Conservation (phyloP, 2,329 filamentous ascomycete species). For the Ascochyta rabiei region DNA sequence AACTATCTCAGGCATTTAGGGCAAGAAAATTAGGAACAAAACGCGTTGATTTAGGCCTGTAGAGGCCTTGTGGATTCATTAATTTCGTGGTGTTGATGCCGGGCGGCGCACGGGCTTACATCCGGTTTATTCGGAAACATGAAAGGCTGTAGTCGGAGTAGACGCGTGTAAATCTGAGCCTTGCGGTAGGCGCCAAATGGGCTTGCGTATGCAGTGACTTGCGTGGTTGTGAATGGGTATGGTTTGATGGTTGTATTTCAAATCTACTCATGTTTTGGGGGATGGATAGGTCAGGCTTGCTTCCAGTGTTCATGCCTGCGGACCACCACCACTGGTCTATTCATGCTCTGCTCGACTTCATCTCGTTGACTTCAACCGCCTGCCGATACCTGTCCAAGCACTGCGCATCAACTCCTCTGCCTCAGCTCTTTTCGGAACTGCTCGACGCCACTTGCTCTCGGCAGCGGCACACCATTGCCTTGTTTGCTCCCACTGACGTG, state of each 20-base stretch:
- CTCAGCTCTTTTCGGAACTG: slow-evolving; percentile 30
- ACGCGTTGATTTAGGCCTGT: too few species aligned
- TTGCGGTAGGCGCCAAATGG: not conserved
- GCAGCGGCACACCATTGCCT: slow-evolving; percentile 35
- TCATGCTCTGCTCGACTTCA: not conserved
- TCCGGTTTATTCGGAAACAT: too few species aligned
- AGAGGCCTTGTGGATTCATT: too few species aligned
- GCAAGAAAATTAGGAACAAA: too few species aligned
- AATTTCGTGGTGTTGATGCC: too few species aligned
- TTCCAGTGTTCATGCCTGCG: not conserved
- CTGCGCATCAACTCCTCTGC: slow-evolving; percentile 26
- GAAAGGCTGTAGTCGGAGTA: too few species aligned
- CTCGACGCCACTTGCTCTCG: slow-evolving; percentile 28
- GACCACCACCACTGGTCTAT: not conserved
- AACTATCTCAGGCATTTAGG: too few species aligned
- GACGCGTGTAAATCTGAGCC: not conserved
- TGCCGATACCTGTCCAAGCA: not conserved
- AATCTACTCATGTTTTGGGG: not conserved
- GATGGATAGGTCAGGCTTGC: not conserved
- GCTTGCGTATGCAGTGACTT: not conserved
- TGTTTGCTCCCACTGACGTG: slow-evolving; percentile 30
- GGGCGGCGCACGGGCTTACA: too few species aligned
- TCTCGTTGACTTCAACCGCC: not conserved
- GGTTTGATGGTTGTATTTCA: not conserved
- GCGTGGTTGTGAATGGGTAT: not conserved